Conservation (phyloP, 306 rosid species). For the Hippophae tibetana region DNA sequence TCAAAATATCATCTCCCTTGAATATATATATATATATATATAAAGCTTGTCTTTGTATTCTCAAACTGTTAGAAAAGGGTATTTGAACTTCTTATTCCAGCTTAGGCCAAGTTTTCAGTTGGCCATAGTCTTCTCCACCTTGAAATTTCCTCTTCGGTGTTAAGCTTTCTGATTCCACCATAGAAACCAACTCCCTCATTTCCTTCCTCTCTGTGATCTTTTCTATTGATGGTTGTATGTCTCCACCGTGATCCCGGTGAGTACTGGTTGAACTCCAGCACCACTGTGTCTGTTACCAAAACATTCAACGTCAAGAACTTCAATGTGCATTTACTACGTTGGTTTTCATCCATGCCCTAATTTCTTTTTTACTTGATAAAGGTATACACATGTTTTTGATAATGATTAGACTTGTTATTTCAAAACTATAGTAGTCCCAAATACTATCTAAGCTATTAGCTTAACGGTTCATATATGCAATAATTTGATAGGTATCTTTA, state of each 20-base stretch:
- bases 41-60: not conserved
- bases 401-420: too few species aligned
- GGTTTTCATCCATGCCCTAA: too few species aligned
- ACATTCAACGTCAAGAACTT: too few species aligned
- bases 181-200: conserved; percentile 81
- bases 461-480: too few species aligned
- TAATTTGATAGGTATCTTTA: too few species aligned
- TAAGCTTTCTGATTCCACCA: conserved; percentile 81
- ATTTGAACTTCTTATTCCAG: conserved; percentile 1
- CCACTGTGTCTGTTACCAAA: conserved; percentile 52
- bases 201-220: conserved; percentile 76
- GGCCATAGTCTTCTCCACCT: conserved; percentile 82
- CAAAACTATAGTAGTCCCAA: too few species aligned
- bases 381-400: too few species aligned
- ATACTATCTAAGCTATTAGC: too few species aligned
- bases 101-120: conserved; percentile 53
- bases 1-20: conserved; percentile 23
- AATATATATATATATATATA: conserved; percentile 20
- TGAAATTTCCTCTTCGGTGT: conserved; percentile 37
- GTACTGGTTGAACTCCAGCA: conserved; percentile 90
- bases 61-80: not conserved
- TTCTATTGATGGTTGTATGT: conserved; percentile 41
- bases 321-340: too few species aligned
- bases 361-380: too few species aligned
- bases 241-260: conserved; percentile 77